Percentiles rank a stretch among this genome's conserved stretches.
Evolutionary conservation across 306 rosid species (phyloP).

Genomic region (Purshia tridentata): DNA sequence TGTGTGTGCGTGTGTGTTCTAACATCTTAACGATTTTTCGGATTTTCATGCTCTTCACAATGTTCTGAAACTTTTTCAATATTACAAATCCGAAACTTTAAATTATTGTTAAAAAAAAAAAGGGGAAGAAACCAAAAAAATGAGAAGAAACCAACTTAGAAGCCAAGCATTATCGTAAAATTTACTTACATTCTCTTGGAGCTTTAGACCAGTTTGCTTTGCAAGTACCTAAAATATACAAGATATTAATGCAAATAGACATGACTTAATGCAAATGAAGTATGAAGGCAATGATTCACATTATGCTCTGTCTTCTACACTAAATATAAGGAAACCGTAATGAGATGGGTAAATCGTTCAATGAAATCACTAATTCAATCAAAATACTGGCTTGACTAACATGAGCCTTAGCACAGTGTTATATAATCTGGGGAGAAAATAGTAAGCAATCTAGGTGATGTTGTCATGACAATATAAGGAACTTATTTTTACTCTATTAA

Average conservation of each 20-base stretch:
- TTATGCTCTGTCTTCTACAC: background rate
- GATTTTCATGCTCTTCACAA: background rate
- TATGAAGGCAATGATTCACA: background rate
- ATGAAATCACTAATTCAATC: background rate
- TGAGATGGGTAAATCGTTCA: background rate
- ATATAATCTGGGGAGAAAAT: background rate
- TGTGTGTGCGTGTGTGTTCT: background rate
- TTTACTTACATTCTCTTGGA: constrained; percentile 73
- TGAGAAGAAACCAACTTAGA: constrained; percentile 16
- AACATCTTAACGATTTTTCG: background rate
- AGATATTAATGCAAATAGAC: constrained; percentile 9
- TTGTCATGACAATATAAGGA: background rate
- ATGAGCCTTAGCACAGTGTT: background rate
- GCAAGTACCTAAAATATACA: constrained; percentile 63
- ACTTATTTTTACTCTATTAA: background rate
- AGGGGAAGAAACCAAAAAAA: constrained; percentile 11
- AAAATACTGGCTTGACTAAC: background rate
- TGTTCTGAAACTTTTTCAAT: constrained; percentile 1
- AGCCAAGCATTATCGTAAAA: constrained; percentile 4
- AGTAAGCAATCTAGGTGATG: background rate
- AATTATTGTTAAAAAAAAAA: background rate
- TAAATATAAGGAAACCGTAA: background rate
- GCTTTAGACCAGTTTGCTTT: constrained; percentile 83
- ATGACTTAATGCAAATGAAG: background rate
- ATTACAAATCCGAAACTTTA: constrained; percentile 15